Evolutionary conservation across 2,329 filamentous ascomycete genomes (phyloP), one percentile per base, ranked within the genome.

Genomic region (Calonectria multiphialidica): DNA sequence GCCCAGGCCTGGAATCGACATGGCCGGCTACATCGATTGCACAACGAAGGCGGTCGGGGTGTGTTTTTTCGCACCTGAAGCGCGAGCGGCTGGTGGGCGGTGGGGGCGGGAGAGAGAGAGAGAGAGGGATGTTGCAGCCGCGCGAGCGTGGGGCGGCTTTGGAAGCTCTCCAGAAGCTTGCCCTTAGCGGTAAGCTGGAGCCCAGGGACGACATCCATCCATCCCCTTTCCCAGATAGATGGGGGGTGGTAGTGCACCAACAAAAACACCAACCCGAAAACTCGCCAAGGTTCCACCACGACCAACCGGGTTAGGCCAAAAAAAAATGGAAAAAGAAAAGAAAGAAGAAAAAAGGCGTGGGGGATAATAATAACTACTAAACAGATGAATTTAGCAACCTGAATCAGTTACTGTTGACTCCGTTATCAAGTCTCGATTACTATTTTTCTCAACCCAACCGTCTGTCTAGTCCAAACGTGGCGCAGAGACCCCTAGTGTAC

Each of bases 1-100:
- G 78, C 93, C 93, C 83, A 95, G 85, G 79, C 93, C 93, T 77
- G 93, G 93, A 81, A 95, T 93, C 78, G 93, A 94, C 93, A 94
- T 94, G 77, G 63, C 76, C 71, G 71, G 72, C 80, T 83, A 83
- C 83, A 83, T 83, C 67, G 76, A 81, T 76, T 70, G 74, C 64
- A 64, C 66, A 66, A 55, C 28, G 37, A 72, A 66, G 47, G 55
- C 59, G 66, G 37, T 61, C 18, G 59, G 62, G 47, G 57, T 62
- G 37, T 66, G 66, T 65, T 66, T 74, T 62, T 74, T 64, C 63
- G 72, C 53, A 53, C 50, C 49, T 61, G 42, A 50, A 53, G 40
- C 42, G 63, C 67, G 75, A 69, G 66, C n/a, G 50, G n/a, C n/a
- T n/a, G n/a, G n/a, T n/a, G n/a, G n/a, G n/a, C n/a, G n/a, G n/a